Percentiles rank a stretch among this genome's conserved stretches.
These are phyloP conservation scores for Aspergillus sojae DNA, from an alignment of 2,329 filamentous ascomycete genomes.

Conservation along the genomic window DNA sequence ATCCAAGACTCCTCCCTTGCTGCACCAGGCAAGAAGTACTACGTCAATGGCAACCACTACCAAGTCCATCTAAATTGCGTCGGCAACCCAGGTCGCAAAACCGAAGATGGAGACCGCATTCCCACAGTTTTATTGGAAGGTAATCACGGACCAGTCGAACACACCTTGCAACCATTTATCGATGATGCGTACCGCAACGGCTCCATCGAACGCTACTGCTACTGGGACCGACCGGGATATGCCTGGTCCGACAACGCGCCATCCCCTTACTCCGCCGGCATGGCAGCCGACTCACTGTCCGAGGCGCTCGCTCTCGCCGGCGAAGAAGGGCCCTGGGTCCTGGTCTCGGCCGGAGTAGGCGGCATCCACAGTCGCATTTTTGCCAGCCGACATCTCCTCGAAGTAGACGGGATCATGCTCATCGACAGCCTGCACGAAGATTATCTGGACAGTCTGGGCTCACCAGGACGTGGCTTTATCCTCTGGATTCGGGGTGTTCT, in stretches of 20 bases:
- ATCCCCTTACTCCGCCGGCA: slow-evolving; percentile 88
- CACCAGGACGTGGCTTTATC: slow-evolving; percentile 72
- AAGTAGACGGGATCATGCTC: slow-evolving; percentile 77
- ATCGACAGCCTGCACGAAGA: slow-evolving; percentile 91
- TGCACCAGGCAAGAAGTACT: slow-evolving; percentile 73
- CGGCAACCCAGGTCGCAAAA: slow-evolving; percentile 66
- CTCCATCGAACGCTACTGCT: slow-evolving; percentile 87
- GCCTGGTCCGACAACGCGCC: slow-evolving; percentile 90
- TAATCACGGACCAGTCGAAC: slow-evolving; percentile 76
- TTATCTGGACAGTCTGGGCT: slow-evolving; percentile 67
- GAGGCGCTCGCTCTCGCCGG: slow-evolving; percentile 80
- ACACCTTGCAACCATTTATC: slow-evolving; percentile 78
- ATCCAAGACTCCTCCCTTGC: slow-evolving; percentile 75
- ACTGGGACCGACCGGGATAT: slow-evolving; percentile 88
- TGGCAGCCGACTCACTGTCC: slow-evolving; percentile 85
- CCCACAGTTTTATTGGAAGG: slow-evolving; percentile 86
- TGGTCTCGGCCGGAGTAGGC: slow-evolving; percentile 83
- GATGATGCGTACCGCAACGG: slow-evolving; percentile 75
- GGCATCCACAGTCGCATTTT: slow-evolving; percentile 91
- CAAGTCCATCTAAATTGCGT: slow-evolving; percentile 82
- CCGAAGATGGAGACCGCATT: slow-evolving; percentile 48
- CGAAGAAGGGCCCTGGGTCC: slow-evolving; percentile 85
- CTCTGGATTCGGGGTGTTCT: slow-evolving; percentile 86
- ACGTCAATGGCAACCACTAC: slow-evolving; percentile 83
- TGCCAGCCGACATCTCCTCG: slow-evolving; percentile 74